Percentiles rank a stretch among this genome's conserved stretches.
These are phyloP conservation scores for Fusarium sterilihyphosum DNA, from an alignment of 2,329 filamentous ascomycete genomes.

Conservation along the genomic window DNA sequence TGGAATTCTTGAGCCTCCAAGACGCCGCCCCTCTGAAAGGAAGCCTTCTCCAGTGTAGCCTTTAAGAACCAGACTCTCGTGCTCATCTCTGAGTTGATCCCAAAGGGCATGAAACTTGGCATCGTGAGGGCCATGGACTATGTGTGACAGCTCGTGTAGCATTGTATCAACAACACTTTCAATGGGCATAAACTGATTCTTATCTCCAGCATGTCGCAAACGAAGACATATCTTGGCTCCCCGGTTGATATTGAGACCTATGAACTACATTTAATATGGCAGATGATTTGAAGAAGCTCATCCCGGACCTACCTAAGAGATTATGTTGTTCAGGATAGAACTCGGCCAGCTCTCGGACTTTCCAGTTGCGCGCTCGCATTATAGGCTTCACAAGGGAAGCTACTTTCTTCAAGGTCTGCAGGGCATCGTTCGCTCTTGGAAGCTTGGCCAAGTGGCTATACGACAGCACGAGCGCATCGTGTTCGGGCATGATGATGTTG, in stretches of 20 bases:
- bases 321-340: slow-evolving; percentile 82
- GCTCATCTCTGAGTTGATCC: slow-evolving; percentile 89
- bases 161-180: slow-evolving; percentile 89
- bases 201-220: slow-evolving; percentile 79
- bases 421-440: slow-evolving; percentile 59
- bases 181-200: slow-evolving; percentile 79
- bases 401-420: slow-evolving; percentile 76
- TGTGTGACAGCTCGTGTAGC: slow-evolving; percentile 94
- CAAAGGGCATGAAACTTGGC: slow-evolving; percentile 84
- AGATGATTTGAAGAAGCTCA: neutral
- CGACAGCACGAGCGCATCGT: slow-evolving; percentile 57
- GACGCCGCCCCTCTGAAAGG: slow-evolving; percentile 75
- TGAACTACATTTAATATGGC: neutral
- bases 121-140: slow-evolving; percentile 84
- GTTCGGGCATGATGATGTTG: slow-evolving; percentile 36
- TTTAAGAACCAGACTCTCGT: slow-evolving; percentile 77
- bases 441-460: slow-evolving; percentile 61
- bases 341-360: slow-evolving; percentile 80
- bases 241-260: slow-evolving; percentile 79
- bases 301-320: slow-evolving; percentile 74
- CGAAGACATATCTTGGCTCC: slow-evolving; percentile 85
- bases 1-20: slow-evolving; percentile 75
- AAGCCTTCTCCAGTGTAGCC: slow-evolving; percentile 94
- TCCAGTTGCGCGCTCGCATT: slow-evolving; percentile 88
- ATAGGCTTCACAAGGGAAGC: slow-evolving; percentile 93